Evolutionary conservation across 495 filamentous ascomycete species (phyloP).

Genomic region (Lentithecium fluviatile): DNA sequence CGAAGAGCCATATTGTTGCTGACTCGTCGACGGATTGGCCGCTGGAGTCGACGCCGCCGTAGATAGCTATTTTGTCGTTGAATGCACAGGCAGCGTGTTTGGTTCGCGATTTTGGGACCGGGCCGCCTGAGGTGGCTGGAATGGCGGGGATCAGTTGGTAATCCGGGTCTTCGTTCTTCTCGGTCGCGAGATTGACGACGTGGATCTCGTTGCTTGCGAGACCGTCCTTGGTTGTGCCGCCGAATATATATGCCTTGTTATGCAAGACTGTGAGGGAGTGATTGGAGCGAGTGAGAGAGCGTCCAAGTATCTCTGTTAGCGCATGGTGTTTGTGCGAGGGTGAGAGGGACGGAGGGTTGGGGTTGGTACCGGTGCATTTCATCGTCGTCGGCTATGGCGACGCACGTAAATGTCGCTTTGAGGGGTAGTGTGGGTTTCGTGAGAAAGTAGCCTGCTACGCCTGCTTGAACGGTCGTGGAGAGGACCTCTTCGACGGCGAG

Average conservation of each 20-base stretch:
- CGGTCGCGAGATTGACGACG: slow-evolving; percentile 36
- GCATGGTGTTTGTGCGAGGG: background rate
- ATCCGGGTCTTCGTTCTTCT: background rate
- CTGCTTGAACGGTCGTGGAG: slow-evolving; percentile 3
- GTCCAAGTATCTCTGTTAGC: slow-evolving; percentile 15
- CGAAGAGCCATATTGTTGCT: slow-evolving; percentile 50
- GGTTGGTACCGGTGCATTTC: background rate
- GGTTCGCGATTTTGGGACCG: background rate
- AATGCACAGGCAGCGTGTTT: slow-evolving; percentile 5
- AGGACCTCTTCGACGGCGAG: slow-evolving; percentile 4
- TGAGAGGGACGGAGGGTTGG: too few species aligned
- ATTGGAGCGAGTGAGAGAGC: slow-evolving; percentile 47
- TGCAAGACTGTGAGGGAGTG: slow-evolving; percentile 51
- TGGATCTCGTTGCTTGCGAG: slow-evolving; percentile 52
- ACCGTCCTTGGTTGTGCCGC: slow-evolving; percentile 45
- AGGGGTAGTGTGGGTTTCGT: slow-evolving; percentile 3
- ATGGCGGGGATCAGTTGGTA: background rate
- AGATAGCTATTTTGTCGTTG: background rate
- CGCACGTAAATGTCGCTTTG: background rate
- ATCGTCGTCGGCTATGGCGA: background rate
- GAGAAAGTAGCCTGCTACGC: background rate
- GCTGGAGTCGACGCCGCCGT: background rate
- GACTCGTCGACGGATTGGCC: slow-evolving; percentile 45
- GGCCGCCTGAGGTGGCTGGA: background rate
- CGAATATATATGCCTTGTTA: slow-evolving; percentile 54